phyloP scores from a whole-genome alignment of 2,329 filamentous ascomycete species.

The Ceratocystis diversiconidia region DNA sequence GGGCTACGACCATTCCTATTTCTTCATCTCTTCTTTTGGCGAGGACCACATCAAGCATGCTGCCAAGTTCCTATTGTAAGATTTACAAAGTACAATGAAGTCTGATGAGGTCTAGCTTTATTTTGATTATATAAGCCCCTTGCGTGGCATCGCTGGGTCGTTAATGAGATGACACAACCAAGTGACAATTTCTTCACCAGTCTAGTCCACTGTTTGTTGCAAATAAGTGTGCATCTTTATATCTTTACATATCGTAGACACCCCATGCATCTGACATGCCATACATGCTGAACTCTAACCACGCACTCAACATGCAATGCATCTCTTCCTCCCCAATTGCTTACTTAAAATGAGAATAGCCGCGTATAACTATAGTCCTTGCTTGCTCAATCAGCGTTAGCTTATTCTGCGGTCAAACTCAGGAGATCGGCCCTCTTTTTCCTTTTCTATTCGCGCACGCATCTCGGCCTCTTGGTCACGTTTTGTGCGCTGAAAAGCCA shows the following conservation, averaged over 20 bases:
- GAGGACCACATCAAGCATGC: constrained; percentile 86
- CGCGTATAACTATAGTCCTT: neutral
- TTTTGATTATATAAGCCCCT: neutral
- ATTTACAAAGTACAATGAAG: no score
- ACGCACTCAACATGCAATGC: no score
- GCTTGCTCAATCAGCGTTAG: constrained; percentile 24
- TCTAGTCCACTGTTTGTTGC: no score
- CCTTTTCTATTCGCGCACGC: constrained; percentile 32
- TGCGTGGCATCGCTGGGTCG: neutral
- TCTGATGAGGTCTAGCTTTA: neutral
- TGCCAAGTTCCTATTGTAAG: constrained; percentile 56
- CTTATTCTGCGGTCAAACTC: constrained; percentile 36
- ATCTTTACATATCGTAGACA: neutral
- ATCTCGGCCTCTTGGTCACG: constrained; percentile 45
- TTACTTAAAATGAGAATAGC: neutral
- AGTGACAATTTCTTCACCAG: no score
- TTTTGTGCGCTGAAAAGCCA: constrained; percentile 69
- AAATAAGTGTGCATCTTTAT: neutral
- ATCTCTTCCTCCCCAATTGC: neutral
- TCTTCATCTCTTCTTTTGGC: constrained; percentile 81
- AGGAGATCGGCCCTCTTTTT: constrained; percentile 27
- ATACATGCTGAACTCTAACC: neutral
- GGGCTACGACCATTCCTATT: constrained; percentile 96
- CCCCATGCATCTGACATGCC: neutral
- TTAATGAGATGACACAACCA: neutral